Evolutionary conservation across 371 early-diverging fungal species (phyloP), one percentile per base, ranked within the genome.

Genomic region (Conidiobolus coronatus): DNA sequence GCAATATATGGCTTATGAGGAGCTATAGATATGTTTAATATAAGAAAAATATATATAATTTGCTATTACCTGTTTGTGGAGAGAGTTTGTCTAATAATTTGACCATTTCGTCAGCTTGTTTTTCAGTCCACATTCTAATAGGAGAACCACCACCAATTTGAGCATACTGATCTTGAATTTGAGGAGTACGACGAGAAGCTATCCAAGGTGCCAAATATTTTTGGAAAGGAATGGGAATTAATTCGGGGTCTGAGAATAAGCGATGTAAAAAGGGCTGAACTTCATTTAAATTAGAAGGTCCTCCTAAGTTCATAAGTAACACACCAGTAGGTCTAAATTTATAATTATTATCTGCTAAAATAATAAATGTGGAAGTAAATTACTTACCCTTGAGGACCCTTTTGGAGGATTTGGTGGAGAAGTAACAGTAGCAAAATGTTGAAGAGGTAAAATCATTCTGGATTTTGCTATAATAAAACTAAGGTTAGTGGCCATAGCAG

Each of bases 121-220:
- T 64, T 45, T 74, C 68, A 1, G 92, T 92, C 95, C 95, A 94
- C 36, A 60, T 61, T 33, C 71, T 57, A 55, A 94, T 91, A 36
- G 95, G 95, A 2, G 86, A 86, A 18, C 94, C 90, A 19, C 93
- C 95, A 34, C 95, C 95, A 52, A 94, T 92, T 54, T 83, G 63
- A 24, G 68, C 71, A 58, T 94, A 94, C 57, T 92, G 88, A 17
- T 85, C 79, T 43, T 69, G 68, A 54, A 94, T 86, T 61, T 81
- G 71, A 20, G 86, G 81, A 14, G 86, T 79, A 23, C 95, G 73
- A 50, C 86, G 63, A 44, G 63, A 71, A 13, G 92, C 84, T 51
- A 94, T 89, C 45, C 61, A 73, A 19, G 72, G 79, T 0, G 89
- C 84, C 1, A 77, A 54, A 19, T 59, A 51, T 15, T 64, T 61